Conservation (phyloP, 2,329 filamentous ascomycete genomes). For the Graphiopsis chlorocephala region DNA sequence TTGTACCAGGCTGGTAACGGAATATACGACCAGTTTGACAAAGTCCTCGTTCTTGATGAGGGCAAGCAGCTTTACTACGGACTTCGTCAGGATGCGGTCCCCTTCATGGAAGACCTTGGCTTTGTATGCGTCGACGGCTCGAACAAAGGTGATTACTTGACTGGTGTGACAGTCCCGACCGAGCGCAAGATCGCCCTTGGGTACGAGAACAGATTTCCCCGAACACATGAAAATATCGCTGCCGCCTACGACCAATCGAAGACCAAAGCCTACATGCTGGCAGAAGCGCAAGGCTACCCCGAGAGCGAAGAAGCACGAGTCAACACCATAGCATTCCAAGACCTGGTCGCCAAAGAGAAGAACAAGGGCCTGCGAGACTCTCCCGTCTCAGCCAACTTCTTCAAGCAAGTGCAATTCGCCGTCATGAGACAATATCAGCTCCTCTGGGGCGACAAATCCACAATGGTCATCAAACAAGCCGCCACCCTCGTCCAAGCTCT, state of each 20-base stretch:
- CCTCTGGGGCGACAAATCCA: constrained; percentile 62
- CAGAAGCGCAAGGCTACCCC: constrained; percentile 57
- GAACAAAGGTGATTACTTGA: constrained; percentile 65
- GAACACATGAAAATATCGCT: constrained; percentile 45
- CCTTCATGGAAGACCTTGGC: constrained; percentile 64
- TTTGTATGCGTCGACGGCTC: constrained; percentile 62
- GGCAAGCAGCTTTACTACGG: constrained; percentile 67
- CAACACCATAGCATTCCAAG: constrained; percentile 54
- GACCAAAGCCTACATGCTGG: constrained; percentile 50
- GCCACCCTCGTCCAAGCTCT: constrained; percentile 59
- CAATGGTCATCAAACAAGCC: constrained; percentile 61
- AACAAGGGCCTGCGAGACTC: constrained; percentile 54
- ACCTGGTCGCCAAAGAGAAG: constrained; percentile 55
- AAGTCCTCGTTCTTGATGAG: constrained; percentile 65
- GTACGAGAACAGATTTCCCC: constrained; percentile 44
- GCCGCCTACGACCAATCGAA: constrained; percentile 53
- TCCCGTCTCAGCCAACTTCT: constrained; percentile 56
- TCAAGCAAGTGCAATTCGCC: constrained; percentile 55
- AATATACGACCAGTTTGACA: constrained; percentile 69
- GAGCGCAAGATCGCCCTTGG: constrained; percentile 45
- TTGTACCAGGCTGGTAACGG: constrained; percentile 69
- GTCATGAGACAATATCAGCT: constrained; percentile 63
- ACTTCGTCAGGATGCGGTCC: constrained; percentile 54
- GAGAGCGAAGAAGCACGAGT: constrained; percentile 48
- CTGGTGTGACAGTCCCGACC: constrained; percentile 59